These are phyloP conservation scores for Actinidia polygama DNA, from an alignment of 179 eudicot species.

Conservation along the genomic window DNA sequence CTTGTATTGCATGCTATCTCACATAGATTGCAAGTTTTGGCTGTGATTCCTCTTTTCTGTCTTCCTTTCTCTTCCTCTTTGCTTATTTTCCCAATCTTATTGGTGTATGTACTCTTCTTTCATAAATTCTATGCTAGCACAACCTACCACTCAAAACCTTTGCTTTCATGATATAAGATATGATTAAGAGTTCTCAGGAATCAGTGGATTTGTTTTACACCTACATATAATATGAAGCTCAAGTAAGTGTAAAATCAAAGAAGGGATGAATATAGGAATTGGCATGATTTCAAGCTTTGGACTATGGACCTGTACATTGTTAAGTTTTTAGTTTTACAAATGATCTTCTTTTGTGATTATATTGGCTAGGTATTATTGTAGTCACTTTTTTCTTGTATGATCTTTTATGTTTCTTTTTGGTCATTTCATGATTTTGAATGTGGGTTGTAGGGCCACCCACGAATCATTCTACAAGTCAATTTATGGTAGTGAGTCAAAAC, in stretches of 20 bases:
- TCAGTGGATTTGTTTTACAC: neutral
- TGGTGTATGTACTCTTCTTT: neutral
- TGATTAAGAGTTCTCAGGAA: neutral
- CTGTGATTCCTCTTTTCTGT: neutral
- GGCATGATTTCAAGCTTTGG: neutral
- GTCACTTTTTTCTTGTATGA: neutral
- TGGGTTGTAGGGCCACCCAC: neutral
- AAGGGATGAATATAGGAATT: neutral
- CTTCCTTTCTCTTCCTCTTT: constrained; percentile 1
- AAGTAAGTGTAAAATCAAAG: neutral
- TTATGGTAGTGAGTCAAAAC: neutral
- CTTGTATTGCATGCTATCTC: neutral
- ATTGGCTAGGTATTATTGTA: neutral
- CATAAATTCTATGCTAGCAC: neutral
- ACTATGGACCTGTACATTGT: neutral
- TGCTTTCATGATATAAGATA: neutral
- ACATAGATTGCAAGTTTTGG: too few relatives aligned
- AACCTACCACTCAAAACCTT: neutral
- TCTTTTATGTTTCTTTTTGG: neutral
- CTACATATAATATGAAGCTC: neutral
- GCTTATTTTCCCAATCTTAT: neutral
- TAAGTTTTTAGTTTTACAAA: neutral
- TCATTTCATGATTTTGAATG: neutral
- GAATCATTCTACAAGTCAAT: constrained; percentile 1
- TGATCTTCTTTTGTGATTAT: neutral